A percentile compares a stretch with the other conserved stretches of the same genome.
Evolutionary conservation across 768 basidiomycete genomes (phyloP).

Genomic region (Phanerodontia chrysosporium): DNA sequence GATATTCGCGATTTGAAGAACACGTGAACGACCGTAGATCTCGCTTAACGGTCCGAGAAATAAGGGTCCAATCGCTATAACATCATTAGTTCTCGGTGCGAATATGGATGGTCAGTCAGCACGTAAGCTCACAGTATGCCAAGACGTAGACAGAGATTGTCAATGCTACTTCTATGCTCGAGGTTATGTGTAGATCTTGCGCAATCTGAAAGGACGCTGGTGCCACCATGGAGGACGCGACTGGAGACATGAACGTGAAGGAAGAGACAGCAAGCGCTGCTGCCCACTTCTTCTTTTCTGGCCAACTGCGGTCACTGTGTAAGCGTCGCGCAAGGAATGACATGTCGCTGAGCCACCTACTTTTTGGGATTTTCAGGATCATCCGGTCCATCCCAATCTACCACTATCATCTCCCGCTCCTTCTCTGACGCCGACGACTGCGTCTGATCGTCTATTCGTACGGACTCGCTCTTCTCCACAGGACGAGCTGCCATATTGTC

Average conservation of each 20-base stretch:
- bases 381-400: slow-evolving; percentile 34
- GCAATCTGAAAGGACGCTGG: slow-evolving; percentile 51
- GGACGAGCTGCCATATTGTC: background rate
- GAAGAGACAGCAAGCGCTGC: slow-evolving; percentile 55
- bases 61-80: slow-evolving; percentile 19
- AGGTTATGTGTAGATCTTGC: slow-evolving; percentile 47
- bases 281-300: slow-evolving; percentile 53
- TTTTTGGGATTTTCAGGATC: slow-evolving; percentile 33
- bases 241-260: slow-evolving; percentile 62
- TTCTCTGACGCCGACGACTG: background rate
- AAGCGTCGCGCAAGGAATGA: background rate
- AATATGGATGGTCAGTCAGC: background rate
- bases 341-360: slow-evolving; percentile 14
- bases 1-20: slow-evolving; percentile 14
- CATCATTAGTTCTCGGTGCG: slow-evolving; percentile 14
- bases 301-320: slow-evolving; percentile 43
- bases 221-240: slow-evolving; percentile 68
- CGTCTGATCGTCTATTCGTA: background rate
- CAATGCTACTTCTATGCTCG: slow-evolving; percentile 44
- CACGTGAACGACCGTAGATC: slow-evolving; percentile 30
- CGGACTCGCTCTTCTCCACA: background rate
- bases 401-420: slow-evolving; percentile 17
- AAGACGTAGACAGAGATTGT: slow-evolving; percentile 50
- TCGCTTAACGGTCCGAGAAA: slow-evolving; percentile 37
- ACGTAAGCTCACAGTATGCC: slow-evolving; percentile 43